A percentile compares a stretch with the other conserved stretches of the same genome.
Conservation (phyloP, 2,329 filamentous ascomycete species). For the Daldinia eschscholtzii region DNA sequence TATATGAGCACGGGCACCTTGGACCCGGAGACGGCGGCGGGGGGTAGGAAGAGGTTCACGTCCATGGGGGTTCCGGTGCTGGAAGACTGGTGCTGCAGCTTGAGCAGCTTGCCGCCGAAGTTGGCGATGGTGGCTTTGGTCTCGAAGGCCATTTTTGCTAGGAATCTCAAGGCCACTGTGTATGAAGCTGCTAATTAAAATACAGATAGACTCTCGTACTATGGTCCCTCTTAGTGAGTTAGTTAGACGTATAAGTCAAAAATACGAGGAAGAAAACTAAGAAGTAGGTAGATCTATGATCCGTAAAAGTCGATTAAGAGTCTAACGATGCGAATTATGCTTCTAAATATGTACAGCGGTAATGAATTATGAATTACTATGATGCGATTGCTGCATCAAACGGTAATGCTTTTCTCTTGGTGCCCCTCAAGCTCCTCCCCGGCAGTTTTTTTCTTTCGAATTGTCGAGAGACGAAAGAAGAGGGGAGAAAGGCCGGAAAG, state of each 20-base stretch:
- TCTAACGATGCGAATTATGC: conserved; percentile 29
- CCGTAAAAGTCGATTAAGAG: conserved; percentile 18
- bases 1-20: conserved; percentile 91
- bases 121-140: conserved; percentile 89
- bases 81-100: conserved; percentile 86
- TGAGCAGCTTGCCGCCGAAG: conserved; percentile 94
- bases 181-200: background rate
- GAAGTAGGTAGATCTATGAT: background rate
- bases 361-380: conserved; percentile 27
- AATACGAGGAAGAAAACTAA: background rate
- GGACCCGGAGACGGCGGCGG: conserved; percentile 67
- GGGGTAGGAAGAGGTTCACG: conserved; percentile 91
- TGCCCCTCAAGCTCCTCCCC: conserved; percentile 38
- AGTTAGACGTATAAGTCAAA: conserved; percentile 7
- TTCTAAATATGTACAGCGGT: conserved; percentile 39
- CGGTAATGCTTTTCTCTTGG: conserved; percentile 7
- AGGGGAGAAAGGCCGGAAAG: background rate
- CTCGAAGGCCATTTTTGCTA: conserved; percentile 78
- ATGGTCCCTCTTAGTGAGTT: background rate
- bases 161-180: conserved; percentile 3
- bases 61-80: conserved; percentile 89
- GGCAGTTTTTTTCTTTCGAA: conserved; percentile 39
- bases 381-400: conserved; percentile 39
- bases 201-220: background rate
- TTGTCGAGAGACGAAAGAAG: conserved; percentile 11